These are phyloP conservation scores for Chaetomium sp. DNA, from an alignment of 2,329 filamentous ascomycete species.

Conservation along the genomic window DNA sequence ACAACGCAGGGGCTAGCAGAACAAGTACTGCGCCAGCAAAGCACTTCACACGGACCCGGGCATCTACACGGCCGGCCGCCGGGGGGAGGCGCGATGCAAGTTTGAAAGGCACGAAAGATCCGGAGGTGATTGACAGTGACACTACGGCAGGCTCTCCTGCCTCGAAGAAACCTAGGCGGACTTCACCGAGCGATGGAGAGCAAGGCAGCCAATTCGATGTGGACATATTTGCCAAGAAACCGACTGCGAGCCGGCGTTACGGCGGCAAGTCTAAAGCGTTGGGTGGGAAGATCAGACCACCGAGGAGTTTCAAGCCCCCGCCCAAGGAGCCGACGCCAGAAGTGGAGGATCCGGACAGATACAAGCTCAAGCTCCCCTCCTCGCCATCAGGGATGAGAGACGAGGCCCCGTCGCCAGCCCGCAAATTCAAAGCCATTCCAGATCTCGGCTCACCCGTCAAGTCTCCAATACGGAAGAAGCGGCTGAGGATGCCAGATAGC, in stretches of 20 bases:
- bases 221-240: neutral
- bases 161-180: slow-evolving; percentile 20
- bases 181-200: neutral
- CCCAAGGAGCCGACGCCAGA: slow-evolving; percentile 10
- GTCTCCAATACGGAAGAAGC: slow-evolving; percentile 20
- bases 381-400: neutral
- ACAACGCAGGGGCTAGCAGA: neutral
- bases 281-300: neutral
- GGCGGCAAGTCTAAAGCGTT: neutral
- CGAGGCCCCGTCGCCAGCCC: neutral
- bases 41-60: slow-evolving; percentile 1
- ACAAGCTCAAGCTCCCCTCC: slow-evolving; percentile 10
- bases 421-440: slow-evolving; percentile 17
- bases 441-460: neutral
- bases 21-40: neutral
- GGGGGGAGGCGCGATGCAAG: neutral
- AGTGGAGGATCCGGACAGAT: neutral
- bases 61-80: neutral
- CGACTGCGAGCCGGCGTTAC: neutral
- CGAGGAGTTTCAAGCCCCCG: neutral
- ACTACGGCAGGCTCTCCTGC: slow-evolving; percentile 2
- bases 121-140: neutral
- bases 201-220: neutral
- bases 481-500: slow-evolving; percentile 11
- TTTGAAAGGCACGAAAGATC: neutral